Base-by-base conservation (phyloP, 768 basidiomycete species). In the Cubamyces sp. region DNA sequence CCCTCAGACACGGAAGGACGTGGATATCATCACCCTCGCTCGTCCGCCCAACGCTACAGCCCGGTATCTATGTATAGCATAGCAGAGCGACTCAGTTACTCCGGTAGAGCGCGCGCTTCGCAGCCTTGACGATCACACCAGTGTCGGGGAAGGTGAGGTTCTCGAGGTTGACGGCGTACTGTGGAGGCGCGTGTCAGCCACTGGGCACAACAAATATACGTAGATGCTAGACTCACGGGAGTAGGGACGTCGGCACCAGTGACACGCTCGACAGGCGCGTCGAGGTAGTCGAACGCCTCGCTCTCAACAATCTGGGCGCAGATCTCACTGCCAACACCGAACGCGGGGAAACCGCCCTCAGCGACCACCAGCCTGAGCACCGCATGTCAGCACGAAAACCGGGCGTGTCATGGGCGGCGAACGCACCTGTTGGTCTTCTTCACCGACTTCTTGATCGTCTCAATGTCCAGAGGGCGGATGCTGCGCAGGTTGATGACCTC, bases 191-290 rank as follows among this genome's bases (percentile, higher is more conserved):
- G 26, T 61, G 19, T 61, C 23, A 68, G 57, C 25, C 57, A 30
- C 19, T 19, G n/a, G 65, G 37, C 34, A 18, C 55, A 50, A 51
- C 67, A 21, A 37, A 69, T 1, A 28, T 42, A 51, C 30, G 21
- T 26, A 41, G 48, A 51, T 14, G 46, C n/a, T 26, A 5, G 19
- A 81, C 91, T 69, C 61, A 93, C 94, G 55, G 96, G 97, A 70
- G 97, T 99, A 45, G 96, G 96, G 42, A 99, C 88, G 71, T 99
- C 92, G 65, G 97, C 96, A 70, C 97, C 97, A 64, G 97, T 98
- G 66, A 99, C 82, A 64, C 97, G 90, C 82, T 99, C 97, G 57
- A 98, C 93, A 15, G 97, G 95, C 19, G 96, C 96, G 78, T 99
- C 97, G 39, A 99, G 89, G 81, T 94, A 98, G 79, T 98, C 95